Base-by-base conservation (phyloP, 2,329 filamentous ascomycete genomes). In the Epichloe brachyelytri region DNA sequence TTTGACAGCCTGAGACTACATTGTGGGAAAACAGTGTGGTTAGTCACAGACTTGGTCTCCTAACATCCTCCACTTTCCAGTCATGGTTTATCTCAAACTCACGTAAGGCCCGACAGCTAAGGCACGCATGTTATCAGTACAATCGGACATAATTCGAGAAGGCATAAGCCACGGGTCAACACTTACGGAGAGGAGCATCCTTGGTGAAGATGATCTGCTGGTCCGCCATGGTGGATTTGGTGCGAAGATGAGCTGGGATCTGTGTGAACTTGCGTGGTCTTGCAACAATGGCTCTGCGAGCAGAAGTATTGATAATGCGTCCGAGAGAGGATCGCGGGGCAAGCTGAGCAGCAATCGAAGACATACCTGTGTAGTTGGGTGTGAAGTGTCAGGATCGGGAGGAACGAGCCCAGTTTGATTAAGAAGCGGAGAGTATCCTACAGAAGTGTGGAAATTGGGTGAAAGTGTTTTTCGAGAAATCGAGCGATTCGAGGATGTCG, bases 1-100 rank as follows among this genome's bases (percentile, higher is more conserved):
- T 71, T 82, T 82, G 69, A 83, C 77, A 61, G 80, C 80, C 64
- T 83, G 80, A 56, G 79, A 82, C 79, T 82, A 58, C 53, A 48
- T 40, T 54, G 38, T 49, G 50, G 36, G 52, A 15, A 20, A 46
- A 4, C 12, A 26, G 4, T 20, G 10, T 15, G 30, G 39, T 51
- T 44, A 51, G 48, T 41, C 39, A 43, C 11, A 20, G 15, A 5
- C 10, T 17, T 41, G 36, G 36, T 19, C 11, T 40, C 20, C 22
- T 14, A 4, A 15, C 15, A n/a, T 2, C 12, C 2, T n/a, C 15
- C 7, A 2, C 6, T 36, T 19, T 19, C 8, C 10, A 36, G 7
- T 8, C 5, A 36, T 20, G n/a, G 44, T 15, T 4, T n/a, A 49
- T 30, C 22, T 4, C 17, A 45, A 43, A 65, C 78, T 63, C 72